Conservation (phyloP, 768 basidiomycete species). For the Phanerochaete carnosa region DNA sequence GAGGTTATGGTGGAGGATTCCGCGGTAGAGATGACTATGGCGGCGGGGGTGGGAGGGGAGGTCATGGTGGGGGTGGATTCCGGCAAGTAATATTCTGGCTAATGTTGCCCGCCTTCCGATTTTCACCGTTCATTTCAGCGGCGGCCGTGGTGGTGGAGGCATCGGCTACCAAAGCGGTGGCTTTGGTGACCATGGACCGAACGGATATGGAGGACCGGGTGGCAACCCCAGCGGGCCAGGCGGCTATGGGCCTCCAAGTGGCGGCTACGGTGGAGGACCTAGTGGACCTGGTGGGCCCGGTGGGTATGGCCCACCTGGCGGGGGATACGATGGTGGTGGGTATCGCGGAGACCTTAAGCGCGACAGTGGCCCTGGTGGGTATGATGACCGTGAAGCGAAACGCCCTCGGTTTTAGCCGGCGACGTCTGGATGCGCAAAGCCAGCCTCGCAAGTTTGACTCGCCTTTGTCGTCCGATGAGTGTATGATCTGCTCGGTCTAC, state of each 20-base stretch:
- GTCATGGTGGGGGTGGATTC: slow-evolving; percentile 32
- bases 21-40: slow-evolving; percentile 33
- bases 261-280: slow-evolving; percentile 32
- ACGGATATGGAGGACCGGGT: slow-evolving; percentile 33
- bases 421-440: too few relatives aligned
- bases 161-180: slow-evolving; percentile 69
- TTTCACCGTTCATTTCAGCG: slow-evolving; percentile 15
- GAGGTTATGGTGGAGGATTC: slow-evolving; percentile 30
- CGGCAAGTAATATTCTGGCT: background rate
- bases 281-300: slow-evolving; percentile 42
- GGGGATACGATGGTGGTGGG: slow-evolving; percentile 48
- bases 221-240: slow-evolving; percentile 30
- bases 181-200: slow-evolving; percentile 39
- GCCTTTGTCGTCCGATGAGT: background rate
- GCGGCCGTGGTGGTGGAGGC: slow-evolving; percentile 62
- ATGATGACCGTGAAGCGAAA: slow-evolving; percentile 79
- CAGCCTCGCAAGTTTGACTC: background rate
- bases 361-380: slow-evolving; percentile 63
- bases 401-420: slow-evolving; percentile 66
- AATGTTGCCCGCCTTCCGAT: background rate
- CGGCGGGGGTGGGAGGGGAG: slow-evolving; percentile 42
- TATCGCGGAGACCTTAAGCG: slow-evolving; percentile 76
- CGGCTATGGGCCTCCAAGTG: slow-evolving; percentile 27
- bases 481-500: background rate
- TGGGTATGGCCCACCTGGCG: slow-evolving; percentile 42